Conservation (phyloP, 495 filamentous ascomycete genomes). For the Cladorrhinum samala region DNA sequence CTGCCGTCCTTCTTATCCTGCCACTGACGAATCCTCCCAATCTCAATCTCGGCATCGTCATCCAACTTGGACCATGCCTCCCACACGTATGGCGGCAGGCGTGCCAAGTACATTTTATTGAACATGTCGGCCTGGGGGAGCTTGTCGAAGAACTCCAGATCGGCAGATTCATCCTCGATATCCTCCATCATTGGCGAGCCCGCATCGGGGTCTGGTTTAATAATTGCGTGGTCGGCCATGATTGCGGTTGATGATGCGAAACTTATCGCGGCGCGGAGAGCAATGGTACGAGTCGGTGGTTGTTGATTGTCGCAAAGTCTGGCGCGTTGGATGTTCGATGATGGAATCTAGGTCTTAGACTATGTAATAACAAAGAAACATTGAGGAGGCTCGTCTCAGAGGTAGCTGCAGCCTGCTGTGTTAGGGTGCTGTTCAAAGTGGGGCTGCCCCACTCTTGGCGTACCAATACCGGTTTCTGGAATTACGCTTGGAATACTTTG, state of each 20-base stretch:
- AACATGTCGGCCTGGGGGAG: slow-evolving; percentile 26
- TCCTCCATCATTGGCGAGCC: slow-evolving; percentile 55
- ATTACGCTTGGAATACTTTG: not conserved
- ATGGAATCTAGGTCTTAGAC: too few relatives aligned
- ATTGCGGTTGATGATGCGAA: not conserved
- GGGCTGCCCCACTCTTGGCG: not conserved
- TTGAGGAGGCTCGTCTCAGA: not conserved
- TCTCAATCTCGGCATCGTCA: slow-evolving; percentile 53
- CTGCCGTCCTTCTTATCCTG: slow-evolving; percentile 40
- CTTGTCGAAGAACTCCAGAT: slow-evolving; percentile 66
- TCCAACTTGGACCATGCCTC: slow-evolving; percentile 52
- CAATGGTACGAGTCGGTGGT: not conserved
- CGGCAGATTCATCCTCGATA: slow-evolving; percentile 82
- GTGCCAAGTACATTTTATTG: slow-evolving; percentile 62
- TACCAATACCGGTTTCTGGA: not conserved
- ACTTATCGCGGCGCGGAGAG: not conserved
- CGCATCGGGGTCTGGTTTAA: slow-evolving; percentile 66
- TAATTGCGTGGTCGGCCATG: slow-evolving; percentile 39
- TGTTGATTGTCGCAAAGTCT: not conserved
- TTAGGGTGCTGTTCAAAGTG: not conserved
- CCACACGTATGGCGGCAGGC: slow-evolving; percentile 74
- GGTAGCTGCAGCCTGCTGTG: not conserved
- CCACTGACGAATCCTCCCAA: slow-evolving; percentile 70
- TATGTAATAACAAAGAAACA: not conserved
- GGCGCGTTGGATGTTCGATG: not conserved